A percentile compares a stretch with the other conserved stretches of the same genome.
Evolutionary conservation across 129 eudicot genomes (phyloP).

Genomic region (Oenanthe sinensis): DNA sequence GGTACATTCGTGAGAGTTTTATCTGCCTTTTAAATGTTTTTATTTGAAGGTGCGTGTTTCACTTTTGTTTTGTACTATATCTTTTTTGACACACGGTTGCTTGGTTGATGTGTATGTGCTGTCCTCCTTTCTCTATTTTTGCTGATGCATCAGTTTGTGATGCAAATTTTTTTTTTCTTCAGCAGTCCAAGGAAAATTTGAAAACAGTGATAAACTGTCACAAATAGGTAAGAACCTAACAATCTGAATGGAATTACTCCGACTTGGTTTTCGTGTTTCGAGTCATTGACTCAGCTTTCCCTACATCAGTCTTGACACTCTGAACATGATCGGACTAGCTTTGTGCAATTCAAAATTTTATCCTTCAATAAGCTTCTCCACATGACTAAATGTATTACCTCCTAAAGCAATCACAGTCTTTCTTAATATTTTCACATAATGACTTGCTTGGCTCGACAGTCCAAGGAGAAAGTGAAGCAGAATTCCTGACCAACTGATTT

Average conservation of each 20-base stretch:
- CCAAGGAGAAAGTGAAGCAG: neutral
- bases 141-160: too few species aligned
- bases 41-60: too few species aligned
- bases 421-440: neutral
- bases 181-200: too few species aligned
- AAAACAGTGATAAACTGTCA: too few species aligned
- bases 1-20: too few species aligned
- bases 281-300: neutral
- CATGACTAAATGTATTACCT: neutral
- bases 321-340: neutral
- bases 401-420: neutral
- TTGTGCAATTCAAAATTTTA: neutral
- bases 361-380: neutral
- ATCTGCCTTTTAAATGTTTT: too few species aligned
- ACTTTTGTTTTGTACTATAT: too few species aligned
- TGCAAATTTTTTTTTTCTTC: too few species aligned
- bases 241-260: neutral
- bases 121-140: too few species aligned
- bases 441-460: neutral
- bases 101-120: too few species aligned
- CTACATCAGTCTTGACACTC: conserved; percentile 1
- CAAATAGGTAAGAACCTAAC: neutral
- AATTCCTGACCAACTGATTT: neutral
- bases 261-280: neutral
- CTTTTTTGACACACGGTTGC: too few species aligned